These are phyloP conservation scores for Chrysanthemum seticuspe DNA, from an alignment of 129 eudicot species.

Conservation along the genomic window DNA sequence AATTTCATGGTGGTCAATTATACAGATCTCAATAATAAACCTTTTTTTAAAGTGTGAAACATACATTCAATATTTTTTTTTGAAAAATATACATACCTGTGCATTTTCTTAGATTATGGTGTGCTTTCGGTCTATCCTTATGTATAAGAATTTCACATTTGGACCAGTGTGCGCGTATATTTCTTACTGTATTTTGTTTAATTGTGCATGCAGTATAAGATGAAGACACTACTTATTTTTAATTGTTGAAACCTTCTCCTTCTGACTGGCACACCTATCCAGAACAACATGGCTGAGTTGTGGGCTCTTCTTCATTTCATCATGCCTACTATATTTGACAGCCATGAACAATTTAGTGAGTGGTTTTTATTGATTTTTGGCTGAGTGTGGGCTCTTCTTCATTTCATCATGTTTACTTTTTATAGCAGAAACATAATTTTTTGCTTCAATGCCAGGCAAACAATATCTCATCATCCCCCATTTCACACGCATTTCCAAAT, in stretches of 20 bases:
- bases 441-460: too few species aligned
- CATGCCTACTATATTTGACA: conserved; percentile 96
- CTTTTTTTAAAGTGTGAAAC: not conserved
- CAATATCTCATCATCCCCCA: too few species aligned
- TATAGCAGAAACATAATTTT: too few species aligned
- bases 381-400: too few species aligned
- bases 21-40: not conserved
- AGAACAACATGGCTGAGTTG: conserved; percentile 98
- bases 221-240: conserved; percentile 97
- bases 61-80: not conserved
- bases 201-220: conserved; percentile 71
- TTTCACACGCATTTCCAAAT: too few species aligned
- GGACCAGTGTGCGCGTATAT: not conserved
- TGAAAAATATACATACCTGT: not conserved
- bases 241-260: conserved; percentile 97
- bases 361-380: conserved; percentile 52
- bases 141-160: not conserved
- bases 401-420: too few species aligned
- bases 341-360: conserved; percentile 96
- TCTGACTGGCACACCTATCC: conserved; percentile 94
- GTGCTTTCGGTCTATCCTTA: not conserved
- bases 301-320: conserved; percentile 99
- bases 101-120: not conserved
- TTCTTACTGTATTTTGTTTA: conserved; percentile 23
- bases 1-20: not conserved